phyloP scores from a whole-genome alignment of 495 filamentous ascomycete genomes.

The Cryomyces minteri region DNA sequence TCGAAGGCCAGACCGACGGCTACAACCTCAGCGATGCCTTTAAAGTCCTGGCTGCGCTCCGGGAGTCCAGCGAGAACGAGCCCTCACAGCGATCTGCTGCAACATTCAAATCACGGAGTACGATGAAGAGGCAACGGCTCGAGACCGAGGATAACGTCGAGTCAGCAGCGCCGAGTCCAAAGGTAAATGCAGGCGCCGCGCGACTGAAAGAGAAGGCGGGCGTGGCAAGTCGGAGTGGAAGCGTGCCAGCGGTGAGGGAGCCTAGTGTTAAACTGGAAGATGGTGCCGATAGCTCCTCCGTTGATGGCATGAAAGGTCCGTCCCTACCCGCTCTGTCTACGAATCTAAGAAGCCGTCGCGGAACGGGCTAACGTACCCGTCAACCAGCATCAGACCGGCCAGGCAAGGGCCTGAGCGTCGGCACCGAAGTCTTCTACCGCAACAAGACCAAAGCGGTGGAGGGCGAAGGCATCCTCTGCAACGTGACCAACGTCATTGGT shows the following conservation, averaged over 20 bases:
- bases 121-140: conserved; percentile 24
- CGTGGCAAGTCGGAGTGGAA: neutral
- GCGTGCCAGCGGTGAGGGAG: conserved; percentile 9
- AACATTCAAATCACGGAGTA: conserved; percentile 21
- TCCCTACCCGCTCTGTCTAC: no score
- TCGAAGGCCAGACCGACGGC: conserved; percentile 31
- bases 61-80: conserved; percentile 36
- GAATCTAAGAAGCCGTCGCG: no score
- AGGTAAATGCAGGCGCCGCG: conserved; percentile 24
- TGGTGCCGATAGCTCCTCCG: conserved; percentile 20
- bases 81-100: conserved; percentile 21
- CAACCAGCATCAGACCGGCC: no score
- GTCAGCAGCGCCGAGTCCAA: conserved; percentile 15
- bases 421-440: conserved; percentile 74
- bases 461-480: conserved; percentile 74
- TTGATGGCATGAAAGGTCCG: conserved; percentile 21
- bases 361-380: no score
- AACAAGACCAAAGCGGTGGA: conserved; percentile 49
- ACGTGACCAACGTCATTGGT: conserved; percentile 64
- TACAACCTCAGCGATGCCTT: conserved; percentile 27
- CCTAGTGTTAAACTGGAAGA: conserved; percentile 35
- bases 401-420: conserved; percentile 32
- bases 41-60: conserved; percentile 39
- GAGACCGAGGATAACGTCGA: conserved; percentile 46
- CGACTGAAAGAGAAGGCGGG: conserved; percentile 33